Conservation (phyloP, 176 grass and related monocot genomes). For the Olyra latifolia region DNA sequence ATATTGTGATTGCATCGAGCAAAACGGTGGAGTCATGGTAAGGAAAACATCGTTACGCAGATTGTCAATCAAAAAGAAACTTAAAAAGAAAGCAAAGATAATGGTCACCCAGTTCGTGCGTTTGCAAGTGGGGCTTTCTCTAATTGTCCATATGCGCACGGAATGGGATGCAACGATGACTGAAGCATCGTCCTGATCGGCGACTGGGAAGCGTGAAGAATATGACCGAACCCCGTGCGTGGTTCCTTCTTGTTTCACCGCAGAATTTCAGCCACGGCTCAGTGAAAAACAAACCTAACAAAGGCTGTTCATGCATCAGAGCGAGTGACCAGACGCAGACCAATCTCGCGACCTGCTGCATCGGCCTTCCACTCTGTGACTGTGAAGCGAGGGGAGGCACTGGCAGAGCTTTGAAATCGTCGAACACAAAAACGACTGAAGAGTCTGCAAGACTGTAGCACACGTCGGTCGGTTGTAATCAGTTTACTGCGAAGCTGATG, state of each 20-base stretch:
- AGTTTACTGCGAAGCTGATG: no score
- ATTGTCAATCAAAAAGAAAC: no score
- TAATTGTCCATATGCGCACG: background rate
- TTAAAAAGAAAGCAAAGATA: background rate
- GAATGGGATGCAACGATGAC: background rate
- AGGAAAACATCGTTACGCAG: no score
- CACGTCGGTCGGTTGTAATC: no score
- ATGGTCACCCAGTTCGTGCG: background rate
- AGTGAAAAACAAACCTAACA: background rate
- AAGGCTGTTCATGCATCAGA: background rate
- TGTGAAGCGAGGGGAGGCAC: no score
- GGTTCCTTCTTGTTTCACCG: background rate
- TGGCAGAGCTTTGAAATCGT: no score
- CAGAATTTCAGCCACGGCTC: background rate
- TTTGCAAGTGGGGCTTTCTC: background rate
- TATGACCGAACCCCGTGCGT: background rate
- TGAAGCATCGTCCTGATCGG: background rate
- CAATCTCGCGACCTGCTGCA: no score
- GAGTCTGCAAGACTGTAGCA: no score
- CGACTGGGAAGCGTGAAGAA: background rate
- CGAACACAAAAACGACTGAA: no score
- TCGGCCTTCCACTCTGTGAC: no score
- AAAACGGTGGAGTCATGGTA: no score
- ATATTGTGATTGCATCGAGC: no score
- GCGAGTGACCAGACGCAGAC: background rate